Evolutionary conservation across 306 rosid species (phyloP), one percentile per base, ranked within the genome.

Genomic region (Vachellia collinsii): DNA sequence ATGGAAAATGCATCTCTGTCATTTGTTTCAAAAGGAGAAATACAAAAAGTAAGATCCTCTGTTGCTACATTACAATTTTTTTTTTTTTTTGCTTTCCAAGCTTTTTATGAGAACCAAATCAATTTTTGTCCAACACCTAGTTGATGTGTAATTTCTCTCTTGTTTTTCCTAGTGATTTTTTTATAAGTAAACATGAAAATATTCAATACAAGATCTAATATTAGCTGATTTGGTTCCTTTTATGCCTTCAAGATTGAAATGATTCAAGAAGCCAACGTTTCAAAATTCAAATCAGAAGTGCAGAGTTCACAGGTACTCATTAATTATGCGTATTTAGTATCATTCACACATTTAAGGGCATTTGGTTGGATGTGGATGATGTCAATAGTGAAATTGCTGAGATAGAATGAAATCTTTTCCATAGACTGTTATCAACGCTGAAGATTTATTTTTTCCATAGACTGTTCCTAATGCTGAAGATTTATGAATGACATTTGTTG

Each of bases 241-340:
- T 76, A 36, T 83, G 16, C 64, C 5, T 68, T 38, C 65, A 11
- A 92, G 97, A 86, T 76, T 68, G 94, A 90, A 79, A 87, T 92
- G 98, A 81, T 81, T 41, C 97, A 94, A 86, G 98, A 94, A 51
- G 44, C 91, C 79, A 94, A 87, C 76, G 71, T 94, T 68, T 92
- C 98, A 76, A 92, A 94, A 77, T 94, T 94, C 86, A 91, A 94
- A 90, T 86, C 97, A 2, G 97, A 94, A 88, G 94, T 94, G 70
- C 97, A 94, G 86, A 92, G 94, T 70, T 90, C 97, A 37, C 98
- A 92, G 97, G 98, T 94, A 92, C 48, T 42, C 4, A 50, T 72
- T 80, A 11, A 23, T 48, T 42, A 22, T 46, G 69, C 22, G 3
- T 0, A 70, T 22, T 43, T 56, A 4, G 36, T 58, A 42, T 54